phyloP scores from a whole-genome alignment of 2,329 filamentous ascomycete species.

The Stromatinia cepivora region DNA sequence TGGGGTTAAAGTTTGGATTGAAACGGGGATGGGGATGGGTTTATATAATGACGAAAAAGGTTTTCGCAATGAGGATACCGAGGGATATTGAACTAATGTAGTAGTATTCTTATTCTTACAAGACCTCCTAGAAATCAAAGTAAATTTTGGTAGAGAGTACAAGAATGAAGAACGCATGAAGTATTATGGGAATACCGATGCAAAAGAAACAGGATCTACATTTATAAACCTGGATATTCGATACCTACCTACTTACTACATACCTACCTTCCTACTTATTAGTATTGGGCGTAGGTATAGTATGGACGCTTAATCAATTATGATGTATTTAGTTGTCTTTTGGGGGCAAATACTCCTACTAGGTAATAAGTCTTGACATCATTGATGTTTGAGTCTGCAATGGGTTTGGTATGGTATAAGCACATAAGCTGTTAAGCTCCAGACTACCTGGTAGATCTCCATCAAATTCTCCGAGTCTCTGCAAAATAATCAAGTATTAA shows the following conservation, averaged over 20 bases:
- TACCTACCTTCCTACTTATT: not conserved
- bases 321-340: not conserved
- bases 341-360: not conserved
- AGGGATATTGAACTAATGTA: too few relatives aligned
- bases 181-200: not conserved
- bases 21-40: too few relatives aligned
- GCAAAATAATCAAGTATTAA: too few relatives aligned
- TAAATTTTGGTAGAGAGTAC: not conserved
- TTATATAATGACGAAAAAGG: too few relatives aligned
- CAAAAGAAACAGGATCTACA: not conserved
- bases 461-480: too few relatives aligned
- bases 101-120: not conserved
- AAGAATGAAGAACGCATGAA: constrained; percentile 1
- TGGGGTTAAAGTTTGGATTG: too few relatives aligned
- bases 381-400: constrained; percentile 7
- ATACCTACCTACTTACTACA: not conserved
- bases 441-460: too few relatives aligned
- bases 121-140: not conserved
- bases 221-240: too few relatives aligned
- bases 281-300: too few relatives aligned
- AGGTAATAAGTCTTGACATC: constrained; percentile 3
- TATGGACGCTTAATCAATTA: not conserved
- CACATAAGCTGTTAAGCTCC: not conserved
- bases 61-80: too few relatives aligned
- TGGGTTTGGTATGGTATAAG: not conserved